Conservation (phyloP, 2,329 filamentous ascomycete genomes). For the Pyrenophora graminea region DNA sequence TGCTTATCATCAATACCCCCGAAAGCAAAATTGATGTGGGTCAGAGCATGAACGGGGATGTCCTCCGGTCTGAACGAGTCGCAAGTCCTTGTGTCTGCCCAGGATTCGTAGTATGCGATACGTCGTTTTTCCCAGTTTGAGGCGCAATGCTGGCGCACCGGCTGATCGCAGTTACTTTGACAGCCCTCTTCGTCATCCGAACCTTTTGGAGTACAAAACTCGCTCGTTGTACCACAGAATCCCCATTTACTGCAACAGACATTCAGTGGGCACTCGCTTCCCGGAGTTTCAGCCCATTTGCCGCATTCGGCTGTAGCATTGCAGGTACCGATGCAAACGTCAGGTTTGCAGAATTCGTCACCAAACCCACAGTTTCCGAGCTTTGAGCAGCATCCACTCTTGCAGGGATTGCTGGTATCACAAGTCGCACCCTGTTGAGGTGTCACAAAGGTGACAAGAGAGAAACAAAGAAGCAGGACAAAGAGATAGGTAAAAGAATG, state of each 20-base stretch:
- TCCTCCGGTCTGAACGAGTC: conserved; percentile 8
- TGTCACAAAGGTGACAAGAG: no score
- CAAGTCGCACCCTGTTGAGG: no score
- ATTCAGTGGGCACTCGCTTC: conserved; percentile 2
- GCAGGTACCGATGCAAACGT: no score
- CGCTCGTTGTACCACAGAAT: conserved; percentile 4
- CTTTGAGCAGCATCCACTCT: no score
- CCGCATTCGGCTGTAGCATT: no score
- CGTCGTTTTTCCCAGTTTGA: not conserved
- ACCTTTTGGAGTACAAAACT: not conserved
- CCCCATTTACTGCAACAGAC: not conserved
- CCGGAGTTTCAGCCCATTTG: no score
- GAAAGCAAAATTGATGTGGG: conserved; percentile 19
- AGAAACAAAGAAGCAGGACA: no score
- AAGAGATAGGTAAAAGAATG: no score
- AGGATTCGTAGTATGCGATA: conserved; percentile 20
- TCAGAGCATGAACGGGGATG: conserved; percentile 1
- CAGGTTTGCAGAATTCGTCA: no score
- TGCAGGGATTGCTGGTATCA: no score
- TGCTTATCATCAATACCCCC: conserved; percentile 9
- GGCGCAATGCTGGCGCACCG: not conserved
- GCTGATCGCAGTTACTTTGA: not conserved
- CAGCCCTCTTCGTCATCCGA: no score
- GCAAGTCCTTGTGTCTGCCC: conserved; percentile 3
- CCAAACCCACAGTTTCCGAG: no score